These are phyloP conservation scores for Botrytis sinoallii DNA, from an alignment of 2,329 filamentous ascomycete species.

Conservation along the genomic window DNA sequence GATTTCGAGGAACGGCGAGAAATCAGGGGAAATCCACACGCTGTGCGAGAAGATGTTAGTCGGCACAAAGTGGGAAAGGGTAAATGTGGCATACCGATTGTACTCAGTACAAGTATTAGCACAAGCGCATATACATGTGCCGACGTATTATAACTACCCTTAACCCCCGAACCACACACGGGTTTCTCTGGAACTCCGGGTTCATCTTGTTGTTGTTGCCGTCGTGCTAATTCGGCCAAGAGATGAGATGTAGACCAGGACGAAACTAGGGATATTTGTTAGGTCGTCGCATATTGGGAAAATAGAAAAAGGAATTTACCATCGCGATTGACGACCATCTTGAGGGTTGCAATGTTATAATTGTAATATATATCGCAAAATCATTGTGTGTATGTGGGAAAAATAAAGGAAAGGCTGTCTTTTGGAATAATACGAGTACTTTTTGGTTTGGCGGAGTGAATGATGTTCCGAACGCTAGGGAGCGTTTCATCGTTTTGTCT, in stretches of 20 bases:
- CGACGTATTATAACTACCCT: conserved; percentile 51
- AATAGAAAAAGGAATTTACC: neutral
- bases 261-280: conserved; percentile 9
- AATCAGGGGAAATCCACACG: conserved; percentile 38
- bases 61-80: conserved; percentile 12
- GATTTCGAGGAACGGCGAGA: conserved; percentile 36
- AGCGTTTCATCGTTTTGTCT: neutral
- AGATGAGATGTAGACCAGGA: conserved; percentile 39
- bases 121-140: conserved; percentile 57
- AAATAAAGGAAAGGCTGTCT: neutral
- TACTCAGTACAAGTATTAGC: conserved; percentile 54
- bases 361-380: conserved; percentile 4
- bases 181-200: conserved; percentile 38
- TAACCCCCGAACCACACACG: conserved; percentile 50
- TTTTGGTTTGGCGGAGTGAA: neutral
- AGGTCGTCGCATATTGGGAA: neutral
- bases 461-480: neutral
- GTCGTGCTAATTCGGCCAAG: conserved; percentile 47
- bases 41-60: conserved; percentile 25
- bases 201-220: conserved; percentile 43
- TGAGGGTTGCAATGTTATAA: conserved; percentile 15
- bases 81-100: conserved; percentile 40
- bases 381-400: conserved; percentile 2
- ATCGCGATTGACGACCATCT: conserved; percentile 18
- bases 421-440: neutral